These are phyloP conservation scores for Aspergillus costaricaensis DNA, from an alignment of 2,329 filamentous ascomycete species.

Conservation along the genomic window DNA sequence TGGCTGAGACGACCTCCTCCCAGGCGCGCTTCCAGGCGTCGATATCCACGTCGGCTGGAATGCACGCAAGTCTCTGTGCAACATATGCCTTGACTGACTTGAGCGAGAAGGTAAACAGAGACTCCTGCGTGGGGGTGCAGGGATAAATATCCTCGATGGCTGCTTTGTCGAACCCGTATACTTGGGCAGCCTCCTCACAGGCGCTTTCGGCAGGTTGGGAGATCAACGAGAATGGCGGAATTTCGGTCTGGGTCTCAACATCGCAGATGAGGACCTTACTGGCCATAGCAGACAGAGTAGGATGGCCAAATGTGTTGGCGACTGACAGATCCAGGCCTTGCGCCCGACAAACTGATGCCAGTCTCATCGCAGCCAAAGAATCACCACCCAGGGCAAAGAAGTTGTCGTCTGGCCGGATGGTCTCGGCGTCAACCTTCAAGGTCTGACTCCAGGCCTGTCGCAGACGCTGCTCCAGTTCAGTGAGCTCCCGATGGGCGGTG, in stretches of 20 bases:
- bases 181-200: conserved; percentile 39
- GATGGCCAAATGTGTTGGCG: conserved; percentile 38
- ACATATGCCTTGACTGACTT: conserved; percentile 49
- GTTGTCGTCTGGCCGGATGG: conserved; percentile 41
- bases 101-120: conserved; percentile 48
- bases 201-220: conserved; percentile 38
- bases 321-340: conserved; percentile 39
- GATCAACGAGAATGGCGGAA: conserved; percentile 33
- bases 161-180: conserved; percentile 32
- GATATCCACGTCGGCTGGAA: conserved; percentile 39
- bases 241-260: conserved; percentile 25
- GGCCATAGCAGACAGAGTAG: conserved; percentile 47
- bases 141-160: conserved; percentile 45
- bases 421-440: conserved; percentile 31
- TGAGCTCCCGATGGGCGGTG: conserved; percentile 28
- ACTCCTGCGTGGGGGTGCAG: conserved; percentile 46
- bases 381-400: conserved; percentile 43
- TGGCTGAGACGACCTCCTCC: conserved; percentile 43
- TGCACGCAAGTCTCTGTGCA: conserved; percentile 44
- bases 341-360: conserved; percentile 34
- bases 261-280: conserved; percentile 32
- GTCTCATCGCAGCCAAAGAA: conserved; percentile 38
- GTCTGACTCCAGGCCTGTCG: conserved; percentile 37
- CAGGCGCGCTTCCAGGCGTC: conserved; percentile 47
- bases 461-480: conserved; percentile 35